phyloP scores from a whole-genome alignment of 768 basidiomycete genomes.

The Leccinellum luteum region DNA sequence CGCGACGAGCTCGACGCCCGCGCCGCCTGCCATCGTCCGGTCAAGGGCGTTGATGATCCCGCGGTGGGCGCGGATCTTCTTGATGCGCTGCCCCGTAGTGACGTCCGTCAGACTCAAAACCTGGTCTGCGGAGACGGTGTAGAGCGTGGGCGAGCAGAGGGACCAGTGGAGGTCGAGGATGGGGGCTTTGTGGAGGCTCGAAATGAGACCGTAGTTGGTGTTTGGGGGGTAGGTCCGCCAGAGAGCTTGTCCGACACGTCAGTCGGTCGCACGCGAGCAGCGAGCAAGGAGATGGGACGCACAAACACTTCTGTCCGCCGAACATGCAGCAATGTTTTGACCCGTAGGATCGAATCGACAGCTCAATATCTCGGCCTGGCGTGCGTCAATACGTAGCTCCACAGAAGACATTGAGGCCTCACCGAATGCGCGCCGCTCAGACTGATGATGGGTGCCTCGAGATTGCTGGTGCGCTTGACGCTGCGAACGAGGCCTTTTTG shows the following conservation, averaged over 20 bases:
- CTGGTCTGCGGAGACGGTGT: slow-evolving; percentile 90
- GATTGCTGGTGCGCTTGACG: slow-evolving; percentile 87
- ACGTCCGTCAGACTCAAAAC: slow-evolving; percentile 74
- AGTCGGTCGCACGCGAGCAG: neutral
- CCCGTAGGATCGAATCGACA: slow-evolving; percentile 95
- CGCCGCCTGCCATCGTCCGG: slow-evolving; percentile 78
- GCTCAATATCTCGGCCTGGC: slow-evolving; percentile 80
- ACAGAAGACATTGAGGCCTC: slow-evolving; percentile 27
- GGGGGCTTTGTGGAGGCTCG: slow-evolving; percentile 83
- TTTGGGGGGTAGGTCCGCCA: slow-evolving; percentile 94
- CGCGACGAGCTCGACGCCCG: slow-evolving; percentile 80
- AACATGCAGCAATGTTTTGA: slow-evolving; percentile 90
- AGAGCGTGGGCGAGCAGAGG: slow-evolving; percentile 65
- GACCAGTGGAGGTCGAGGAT: slow-evolving; percentile 94
- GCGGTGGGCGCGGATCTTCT: slow-evolving; percentile 83
- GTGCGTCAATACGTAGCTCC: neutral
- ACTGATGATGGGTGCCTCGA: slow-evolving; percentile 93
- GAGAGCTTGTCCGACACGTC: slow-evolving; percentile 49
- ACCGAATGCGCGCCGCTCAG: slow-evolving; percentile 86
- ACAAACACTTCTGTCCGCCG: slow-evolving; percentile 89
- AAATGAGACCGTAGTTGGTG: slow-evolving; percentile 86
- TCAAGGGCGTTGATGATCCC: slow-evolving; percentile 91
- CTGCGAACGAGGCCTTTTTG: slow-evolving; percentile 79
- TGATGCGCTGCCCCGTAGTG: slow-evolving; percentile 76
- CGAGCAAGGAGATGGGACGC: slow-evolving; percentile 34